A percentile compares a stretch with the other conserved stretches of the same genome.
Evolutionary conservation across 768 basidiomycete genomes (phyloP).

Genomic region (Suillus hirtellus): DNA sequence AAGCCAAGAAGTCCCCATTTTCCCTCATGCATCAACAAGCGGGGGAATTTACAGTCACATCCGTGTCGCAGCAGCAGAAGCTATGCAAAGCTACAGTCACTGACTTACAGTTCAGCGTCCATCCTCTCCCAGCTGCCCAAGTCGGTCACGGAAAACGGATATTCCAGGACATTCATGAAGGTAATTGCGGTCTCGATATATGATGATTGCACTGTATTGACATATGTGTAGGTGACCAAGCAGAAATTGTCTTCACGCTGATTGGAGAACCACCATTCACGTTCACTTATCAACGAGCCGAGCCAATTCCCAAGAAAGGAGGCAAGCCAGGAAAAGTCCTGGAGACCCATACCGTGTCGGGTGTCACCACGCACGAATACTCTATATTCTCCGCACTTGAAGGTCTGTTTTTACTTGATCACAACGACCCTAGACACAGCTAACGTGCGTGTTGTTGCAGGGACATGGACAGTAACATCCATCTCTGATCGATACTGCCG

Average conservation of each 20-base stretch:
- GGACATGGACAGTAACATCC: conserved; percentile 90
- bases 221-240: conserved; percentile 70
- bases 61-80: conserved; percentile 91
- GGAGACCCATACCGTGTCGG: conserved; percentile 89
- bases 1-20: conserved; percentile 80
- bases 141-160: conserved; percentile 84
- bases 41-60: conserved; percentile 83
- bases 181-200: conserved; percentile 33
- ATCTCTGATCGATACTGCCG: conserved; percentile 89
- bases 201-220: conserved; percentile 1
- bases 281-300: conserved; percentile 90
- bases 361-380: conserved; percentile 72
- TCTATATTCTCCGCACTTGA: conserved; percentile 91
- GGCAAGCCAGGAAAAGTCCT: conserved; percentile 75
- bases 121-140: conserved; percentile 83
- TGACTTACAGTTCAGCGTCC: conserved; percentile 72
- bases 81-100: conserved; percentile 83
- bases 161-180: conserved; percentile 89
- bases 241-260: conserved; percentile 89
- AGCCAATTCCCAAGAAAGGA: conserved; percentile 66
- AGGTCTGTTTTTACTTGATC: conserved; percentile 50
- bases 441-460: conserved; percentile 38
- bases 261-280: conserved; percentile 94
- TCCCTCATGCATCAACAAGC: conserved; percentile 78
- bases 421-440: not conserved